A percentile compares a stretch with the other conserved stretches of the same genome.
These are phyloP conservation scores for Pholiota microspora DNA, from an alignment of 768 basidiomycete genomes.

Conservation along the genomic window DNA sequence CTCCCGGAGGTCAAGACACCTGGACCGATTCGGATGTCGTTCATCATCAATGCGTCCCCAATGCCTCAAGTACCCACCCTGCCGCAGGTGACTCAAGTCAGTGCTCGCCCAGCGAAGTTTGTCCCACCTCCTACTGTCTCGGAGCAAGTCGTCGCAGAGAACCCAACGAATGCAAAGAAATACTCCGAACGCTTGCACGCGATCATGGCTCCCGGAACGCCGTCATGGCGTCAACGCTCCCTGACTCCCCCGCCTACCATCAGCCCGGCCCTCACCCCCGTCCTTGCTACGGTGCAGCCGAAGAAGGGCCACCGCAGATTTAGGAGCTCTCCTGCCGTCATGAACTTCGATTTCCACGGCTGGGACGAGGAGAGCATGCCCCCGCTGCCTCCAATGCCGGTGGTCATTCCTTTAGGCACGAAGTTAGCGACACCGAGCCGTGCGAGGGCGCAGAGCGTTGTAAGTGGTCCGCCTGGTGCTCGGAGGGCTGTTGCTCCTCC, in stretches of 20 bases:
- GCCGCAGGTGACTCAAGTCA: background rate
- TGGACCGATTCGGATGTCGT: conserved; percentile 17
- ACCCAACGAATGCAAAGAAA: background rate
- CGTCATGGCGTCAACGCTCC: background rate
- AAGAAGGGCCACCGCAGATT: conserved; percentile 6
- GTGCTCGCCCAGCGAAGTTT: background rate
- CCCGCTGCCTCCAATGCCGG: conserved; percentile 11
- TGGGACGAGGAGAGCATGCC: conserved; percentile 7
- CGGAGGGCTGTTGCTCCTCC: background rate
- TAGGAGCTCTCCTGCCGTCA: conserved; percentile 12
- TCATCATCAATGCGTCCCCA: conserved; percentile 8
- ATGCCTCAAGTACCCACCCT: background rate
- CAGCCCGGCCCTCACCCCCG: background rate
- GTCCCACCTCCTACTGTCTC: background rate
- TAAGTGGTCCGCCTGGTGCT: background rate
- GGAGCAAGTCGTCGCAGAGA: background rate
- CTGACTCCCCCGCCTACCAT: background rate
- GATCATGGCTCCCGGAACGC: background rate
- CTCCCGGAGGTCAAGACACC: conserved; percentile 13
- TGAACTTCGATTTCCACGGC: conserved; percentile 5
- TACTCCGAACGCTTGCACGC: background rate
- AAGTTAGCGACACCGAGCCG: conserved; percentile 2
- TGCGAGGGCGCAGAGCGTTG: conserved; percentile 1
- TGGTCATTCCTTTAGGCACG: background rate
- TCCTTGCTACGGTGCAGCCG: background rate